Evolutionary conservation across 768 basidiomycete genomes (phyloP).

Genomic region (Kwoniella sp.): DNA sequence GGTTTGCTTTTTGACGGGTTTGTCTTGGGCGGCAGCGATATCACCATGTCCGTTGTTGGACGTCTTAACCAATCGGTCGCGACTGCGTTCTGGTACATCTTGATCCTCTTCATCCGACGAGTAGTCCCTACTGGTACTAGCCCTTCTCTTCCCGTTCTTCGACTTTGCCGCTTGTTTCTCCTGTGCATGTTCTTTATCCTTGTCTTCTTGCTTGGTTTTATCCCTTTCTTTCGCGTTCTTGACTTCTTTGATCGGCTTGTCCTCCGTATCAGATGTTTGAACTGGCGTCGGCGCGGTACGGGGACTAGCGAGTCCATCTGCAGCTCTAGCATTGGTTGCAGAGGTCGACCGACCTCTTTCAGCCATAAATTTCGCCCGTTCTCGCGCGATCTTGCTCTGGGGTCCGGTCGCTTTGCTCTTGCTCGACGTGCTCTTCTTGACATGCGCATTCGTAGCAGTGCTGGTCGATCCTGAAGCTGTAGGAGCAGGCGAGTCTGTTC

Average conservation of each 20-base stretch:
- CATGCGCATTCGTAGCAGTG: too few species aligned
- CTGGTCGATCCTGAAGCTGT: not conserved
- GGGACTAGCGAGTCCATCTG: slow-evolving; percentile 26
- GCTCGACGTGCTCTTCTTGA: not conserved
- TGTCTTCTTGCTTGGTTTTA: not conserved
- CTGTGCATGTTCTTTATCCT: not conserved
- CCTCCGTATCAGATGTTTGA: not conserved
- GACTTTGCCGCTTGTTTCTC: not conserved
- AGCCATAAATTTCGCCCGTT: slow-evolving; percentile 39
- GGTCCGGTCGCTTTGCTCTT: slow-evolving; percentile 1
- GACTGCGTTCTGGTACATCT: slow-evolving; percentile 1
- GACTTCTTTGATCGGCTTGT: slow-evolving; percentile 4
- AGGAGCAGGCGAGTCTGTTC: not conserved
- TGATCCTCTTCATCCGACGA: slow-evolving; percentile 13
- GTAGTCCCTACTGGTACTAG: slow-evolving; percentile 8
- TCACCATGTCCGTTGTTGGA: not conserved
- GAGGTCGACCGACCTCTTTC: slow-evolving; percentile 32
- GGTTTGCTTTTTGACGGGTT: not conserved
- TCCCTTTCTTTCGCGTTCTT: slow-evolving; percentile 5
- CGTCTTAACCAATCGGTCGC: not conserved
- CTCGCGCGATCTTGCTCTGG: slow-evolving; percentile 30
- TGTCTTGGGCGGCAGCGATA: not conserved
- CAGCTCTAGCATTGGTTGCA: slow-evolving; percentile 30
- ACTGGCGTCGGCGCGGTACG: not conserved
- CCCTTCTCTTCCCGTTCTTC: slow-evolving; percentile 6